Conservation (phyloP, 345 rosid species). For the Eucalyptus urophylla region DNA sequence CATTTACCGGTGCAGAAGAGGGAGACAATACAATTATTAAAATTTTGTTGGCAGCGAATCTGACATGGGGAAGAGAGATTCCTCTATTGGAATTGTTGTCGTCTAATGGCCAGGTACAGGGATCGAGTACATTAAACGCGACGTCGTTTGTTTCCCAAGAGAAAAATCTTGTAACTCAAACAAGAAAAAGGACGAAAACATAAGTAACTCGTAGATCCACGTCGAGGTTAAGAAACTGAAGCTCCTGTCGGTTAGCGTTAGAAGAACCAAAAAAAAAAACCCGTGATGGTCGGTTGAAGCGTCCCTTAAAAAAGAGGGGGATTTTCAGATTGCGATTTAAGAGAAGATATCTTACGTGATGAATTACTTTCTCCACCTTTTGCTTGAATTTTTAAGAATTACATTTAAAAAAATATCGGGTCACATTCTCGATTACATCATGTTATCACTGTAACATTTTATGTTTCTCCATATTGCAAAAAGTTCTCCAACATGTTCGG, state of each 20-base stretch:
- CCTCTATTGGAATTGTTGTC: background rate
- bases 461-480: fast-evolving
- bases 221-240: background rate
- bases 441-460: fast-evolving
- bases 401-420: too few species aligned
- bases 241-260: background rate
- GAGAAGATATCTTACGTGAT: background rate
- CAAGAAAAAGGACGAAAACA: background rate
- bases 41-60: background rate
- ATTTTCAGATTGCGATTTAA: too few species aligned
- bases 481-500: background rate
- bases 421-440: background rate
- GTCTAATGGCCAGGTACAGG: background rate
- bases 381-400: background rate
- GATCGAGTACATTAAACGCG: background rate
- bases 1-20: background rate
- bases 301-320: background rate
- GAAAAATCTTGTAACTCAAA: background rate
- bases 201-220: background rate
- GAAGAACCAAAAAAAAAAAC: too few species aligned
- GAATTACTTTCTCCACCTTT: background rate
- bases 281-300: background rate
- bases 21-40: background rate
- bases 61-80: background rate
- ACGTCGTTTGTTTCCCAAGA: background rate